Conservation (phyloP, 2,329 filamentous ascomycete genomes). For the Lecanosticta acicola region DNA sequence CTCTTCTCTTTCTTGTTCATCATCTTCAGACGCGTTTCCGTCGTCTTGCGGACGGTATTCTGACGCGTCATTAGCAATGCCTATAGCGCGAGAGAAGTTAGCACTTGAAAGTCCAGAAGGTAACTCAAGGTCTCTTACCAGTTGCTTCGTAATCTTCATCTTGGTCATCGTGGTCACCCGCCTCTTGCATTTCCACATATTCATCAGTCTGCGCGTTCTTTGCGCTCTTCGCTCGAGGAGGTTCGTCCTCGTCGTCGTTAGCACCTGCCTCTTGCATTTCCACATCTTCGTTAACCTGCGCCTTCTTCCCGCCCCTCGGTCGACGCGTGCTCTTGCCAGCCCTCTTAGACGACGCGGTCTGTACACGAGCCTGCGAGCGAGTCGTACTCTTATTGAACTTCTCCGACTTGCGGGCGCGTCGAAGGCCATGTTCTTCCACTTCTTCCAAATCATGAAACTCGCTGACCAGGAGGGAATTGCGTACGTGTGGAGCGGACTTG, state of each 20-base stretch:
- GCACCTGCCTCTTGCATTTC: not conserved
- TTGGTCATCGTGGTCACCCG: not conserved
- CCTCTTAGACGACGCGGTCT: too few species aligned
- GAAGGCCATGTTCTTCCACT: not conserved
- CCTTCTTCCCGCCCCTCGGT: not conserved
- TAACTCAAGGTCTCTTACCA: not conserved
- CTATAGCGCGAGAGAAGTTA: not conserved
- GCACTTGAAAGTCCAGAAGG: not conserved
- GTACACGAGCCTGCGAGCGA: not conserved
- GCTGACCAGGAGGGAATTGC: constrained; percentile 19
- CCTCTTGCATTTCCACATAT: not conserved
- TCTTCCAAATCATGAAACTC: constrained; percentile 18
- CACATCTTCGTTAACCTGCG: not conserved
- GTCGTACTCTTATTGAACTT: not conserved
- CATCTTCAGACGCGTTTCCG: too few species aligned
- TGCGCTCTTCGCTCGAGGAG: too few species aligned
- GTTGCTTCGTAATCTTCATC: not conserved
- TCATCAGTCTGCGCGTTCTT: too few species aligned
- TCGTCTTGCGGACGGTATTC: not conserved
- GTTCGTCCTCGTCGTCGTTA: not conserved
- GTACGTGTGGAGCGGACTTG: constrained; percentile 19
- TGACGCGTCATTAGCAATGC: not conserved
- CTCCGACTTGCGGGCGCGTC: not conserved
- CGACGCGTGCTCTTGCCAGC: not conserved
- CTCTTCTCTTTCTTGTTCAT: too few species aligned